Base-by-base conservation (phyloP, 1,284 basidiomycete genomes). In the Heterobasidion annosum region DNA sequence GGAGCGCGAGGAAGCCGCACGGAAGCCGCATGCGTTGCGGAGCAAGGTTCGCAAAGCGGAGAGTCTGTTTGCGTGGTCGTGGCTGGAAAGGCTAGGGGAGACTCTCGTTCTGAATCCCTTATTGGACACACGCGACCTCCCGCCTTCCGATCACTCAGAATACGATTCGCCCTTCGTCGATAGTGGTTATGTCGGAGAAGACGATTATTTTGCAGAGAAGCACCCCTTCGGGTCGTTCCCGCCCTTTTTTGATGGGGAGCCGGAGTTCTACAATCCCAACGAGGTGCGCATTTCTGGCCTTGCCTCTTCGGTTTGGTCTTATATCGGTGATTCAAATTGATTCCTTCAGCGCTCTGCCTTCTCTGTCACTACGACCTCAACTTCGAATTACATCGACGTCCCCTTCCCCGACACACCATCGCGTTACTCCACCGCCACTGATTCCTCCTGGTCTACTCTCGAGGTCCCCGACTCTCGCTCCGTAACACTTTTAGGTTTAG, bases 301-400 rank as follows among this genome's bases (percentile, higher is more conserved):
- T 18, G 19, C 7, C n/a, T 48, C 18, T 46, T 25, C 34, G 19
- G 43, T 47, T n/a, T 33, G 15, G 25, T 25, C 2, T 47, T 50
- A 33, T 34, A 18, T n/a, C 18, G 25, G 25, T 25, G 25, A 25
- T 25, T 25, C 12, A 33, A 12, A 37, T 50, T 25, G 16, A 25
- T 47, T 32, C 43, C 18, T 33, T 32, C 48, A 79, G 78, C 67
- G 63, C 54, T 80, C 78, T 4, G 68, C 71, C 3, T 80, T 80
- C 60, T 80, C 78, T 18, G 70, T 72, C 18, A 75, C 77, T 40
- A 78, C 77, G 5, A 75, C 73, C 1, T 77, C 77, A 10, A 78
- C 78, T 0, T 76, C 74, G 25, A 69, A 71, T 53, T 76, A 74
- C 57, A 63, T 78, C 51, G 69, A 73, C 45, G 68, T 74, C 54